A percentile compares a stretch with the other conserved stretches of the same genome.
Evolutionary conservation across 495 filamentous ascomycete genomes (phyloP).

Genomic region (Usnea hakonensis): DNA sequence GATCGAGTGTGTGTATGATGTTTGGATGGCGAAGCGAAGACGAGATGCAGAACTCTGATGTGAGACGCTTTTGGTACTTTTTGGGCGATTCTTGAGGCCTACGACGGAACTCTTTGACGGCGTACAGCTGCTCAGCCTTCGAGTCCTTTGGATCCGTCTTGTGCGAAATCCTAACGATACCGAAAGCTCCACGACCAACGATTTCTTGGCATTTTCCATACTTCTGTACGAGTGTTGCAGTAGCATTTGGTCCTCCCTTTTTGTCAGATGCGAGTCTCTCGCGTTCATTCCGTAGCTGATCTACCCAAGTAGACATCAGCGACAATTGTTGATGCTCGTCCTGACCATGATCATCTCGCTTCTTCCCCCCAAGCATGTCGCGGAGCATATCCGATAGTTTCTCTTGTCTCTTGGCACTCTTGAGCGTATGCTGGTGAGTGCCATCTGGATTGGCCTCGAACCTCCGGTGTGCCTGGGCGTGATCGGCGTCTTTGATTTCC

Average conservation of each 20-base stretch:
- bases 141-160: slow-evolving; percentile 79
- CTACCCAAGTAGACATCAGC: slow-evolving; percentile 91
- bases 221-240: slow-evolving; percentile 84
- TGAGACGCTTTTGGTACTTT: slow-evolving; percentile 96
- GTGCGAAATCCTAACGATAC: slow-evolving; percentile 97
- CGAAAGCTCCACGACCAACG: slow-evolving; percentile 94
- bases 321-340: slow-evolving; percentile 77
- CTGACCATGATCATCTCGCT: slow-evolving; percentile 57
- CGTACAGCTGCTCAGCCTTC: slow-evolving; percentile 81
- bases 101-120: slow-evolving; percentile 96
- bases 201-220: slow-evolving; percentile 99
- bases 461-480: slow-evolving; percentile 38
- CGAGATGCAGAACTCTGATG: slow-evolving; percentile 98
- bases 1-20: slow-evolving; percentile 94
- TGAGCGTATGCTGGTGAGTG: slow-evolving; percentile 79
- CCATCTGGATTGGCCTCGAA: slow-evolving; percentile 56
- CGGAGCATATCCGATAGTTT: slow-evolving; percentile 90
- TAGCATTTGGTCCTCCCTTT: slow-evolving; percentile 66
- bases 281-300: slow-evolving; percentile 82
- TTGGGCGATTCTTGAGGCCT: slow-evolving; percentile 87
- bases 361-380: slow-evolving; percentile 67
- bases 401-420: slow-evolving; percentile 82
- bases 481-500: slow-evolving; percentile 38
- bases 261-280: slow-evolving; percentile 68
- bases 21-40: slow-evolving; percentile 95